Percentiles rank a stretch among this genome's conserved stretches.
Evolutionary conservation across 2,329 filamentous ascomycete genomes (phyloP).

Genomic region (Verticillium longisporum): DNA sequence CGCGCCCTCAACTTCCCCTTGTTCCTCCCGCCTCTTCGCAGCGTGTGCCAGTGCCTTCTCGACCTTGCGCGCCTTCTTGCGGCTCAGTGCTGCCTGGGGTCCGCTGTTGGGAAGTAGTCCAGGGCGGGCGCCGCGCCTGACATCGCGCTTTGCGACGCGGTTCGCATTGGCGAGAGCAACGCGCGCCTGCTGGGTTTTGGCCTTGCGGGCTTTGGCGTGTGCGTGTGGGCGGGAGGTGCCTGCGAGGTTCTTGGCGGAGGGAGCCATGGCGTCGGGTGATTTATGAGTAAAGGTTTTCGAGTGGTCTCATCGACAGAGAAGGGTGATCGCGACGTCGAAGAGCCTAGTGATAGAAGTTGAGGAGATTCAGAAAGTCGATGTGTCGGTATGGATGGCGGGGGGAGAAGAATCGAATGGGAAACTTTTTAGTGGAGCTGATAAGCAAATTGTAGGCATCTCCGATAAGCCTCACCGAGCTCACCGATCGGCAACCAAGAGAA

Average conservation of each 20-base stretch:
- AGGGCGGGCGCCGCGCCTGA: slow-evolving; percentile 40
- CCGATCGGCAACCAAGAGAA: not conserved
- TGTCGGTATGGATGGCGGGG: not conserved
- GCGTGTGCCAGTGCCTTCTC: slow-evolving; percentile 47
- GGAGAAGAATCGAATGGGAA: not conserved
- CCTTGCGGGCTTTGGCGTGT: slow-evolving; percentile 36
- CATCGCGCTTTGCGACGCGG: slow-evolving; percentile 34
- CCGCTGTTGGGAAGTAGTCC: slow-evolving; percentile 51
- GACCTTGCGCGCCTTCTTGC: slow-evolving; percentile 50
- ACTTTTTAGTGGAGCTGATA: slow-evolving; percentile 6
- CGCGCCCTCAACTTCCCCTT: not conserved
- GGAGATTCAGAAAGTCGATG: not conserved
- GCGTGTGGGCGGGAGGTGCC: slow-evolving; percentile 46
- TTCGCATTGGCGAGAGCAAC: slow-evolving; percentile 21
- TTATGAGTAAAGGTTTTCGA: too few relatives aligned
- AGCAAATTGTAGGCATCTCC: not conserved
- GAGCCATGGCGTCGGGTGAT: slow-evolving; percentile 28
- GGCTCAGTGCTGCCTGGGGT: slow-evolving; percentile 41
- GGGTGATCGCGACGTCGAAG: not conserved
- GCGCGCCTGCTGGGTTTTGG: slow-evolving; percentile 36
- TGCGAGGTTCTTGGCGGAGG: slow-evolving; percentile 54
- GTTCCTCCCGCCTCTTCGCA: slow-evolving; percentile 32
- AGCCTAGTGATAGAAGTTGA: not conserved
- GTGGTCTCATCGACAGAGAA: too few relatives aligned
- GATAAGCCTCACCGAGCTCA: not conserved